Conservation (phyloP, 768 basidiomycete species). For the Tylopilus vinaceipallidus region DNA sequence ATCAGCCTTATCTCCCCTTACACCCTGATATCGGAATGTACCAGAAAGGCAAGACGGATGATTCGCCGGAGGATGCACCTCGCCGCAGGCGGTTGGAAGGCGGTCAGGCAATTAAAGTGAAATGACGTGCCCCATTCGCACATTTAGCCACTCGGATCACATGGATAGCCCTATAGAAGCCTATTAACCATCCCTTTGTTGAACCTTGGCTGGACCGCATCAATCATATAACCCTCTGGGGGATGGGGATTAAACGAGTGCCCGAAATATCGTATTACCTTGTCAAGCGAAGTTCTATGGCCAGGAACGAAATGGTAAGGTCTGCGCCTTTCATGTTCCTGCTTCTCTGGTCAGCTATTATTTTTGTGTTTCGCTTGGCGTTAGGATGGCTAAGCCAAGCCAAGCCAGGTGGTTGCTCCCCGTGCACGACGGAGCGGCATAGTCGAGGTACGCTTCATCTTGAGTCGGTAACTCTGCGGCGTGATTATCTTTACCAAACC, state of each 20-base stretch:
- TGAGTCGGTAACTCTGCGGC: constrained; percentile 23
- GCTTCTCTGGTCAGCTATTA: background rate
- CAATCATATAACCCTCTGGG: constrained; percentile 23
- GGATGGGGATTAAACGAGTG: constrained; percentile 21
- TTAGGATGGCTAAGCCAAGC: background rate
- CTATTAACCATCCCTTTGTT: constrained; percentile 21
- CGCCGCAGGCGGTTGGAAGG: constrained; percentile 57
- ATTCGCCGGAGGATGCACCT: constrained; percentile 39
- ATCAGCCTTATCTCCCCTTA: constrained; percentile 51
- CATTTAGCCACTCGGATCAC: constrained; percentile 29
- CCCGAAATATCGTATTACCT: constrained; percentile 4
- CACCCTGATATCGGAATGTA: constrained; percentile 48
- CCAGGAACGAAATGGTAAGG: constrained; percentile 8
- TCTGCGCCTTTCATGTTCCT: constrained; percentile 9
- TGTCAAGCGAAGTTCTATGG: constrained; percentile 13
- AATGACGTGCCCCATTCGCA: constrained; percentile 34
- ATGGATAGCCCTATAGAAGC: constrained; percentile 22
- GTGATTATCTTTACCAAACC: constrained; percentile 11
- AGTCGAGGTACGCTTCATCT: constrained; percentile 13
- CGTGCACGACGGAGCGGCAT: constrained; percentile 20
- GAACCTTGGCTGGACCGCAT: constrained; percentile 18
- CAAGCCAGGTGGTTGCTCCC: constrained; percentile 12
- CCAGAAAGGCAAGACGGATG: constrained; percentile 33
- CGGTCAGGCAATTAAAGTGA: constrained; percentile 53
- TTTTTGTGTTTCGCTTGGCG: constrained; percentile 4